These are phyloP conservation scores for Allium sativum DNA, from an alignment of 106 monocot species.

Conservation along the genomic window DNA sequence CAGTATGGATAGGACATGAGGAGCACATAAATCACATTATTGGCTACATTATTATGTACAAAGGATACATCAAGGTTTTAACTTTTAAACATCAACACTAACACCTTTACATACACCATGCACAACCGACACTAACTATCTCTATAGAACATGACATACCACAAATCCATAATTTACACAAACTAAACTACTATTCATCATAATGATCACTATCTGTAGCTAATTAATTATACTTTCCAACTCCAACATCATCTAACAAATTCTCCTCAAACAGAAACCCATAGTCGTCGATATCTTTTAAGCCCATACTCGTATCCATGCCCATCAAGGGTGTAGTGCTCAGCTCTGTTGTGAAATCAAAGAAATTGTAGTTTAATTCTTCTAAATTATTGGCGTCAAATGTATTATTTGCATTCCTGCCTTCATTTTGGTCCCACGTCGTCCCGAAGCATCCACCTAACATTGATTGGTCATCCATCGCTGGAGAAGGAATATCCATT, in stretches of 20 bases:
- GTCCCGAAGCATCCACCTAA: background rate
- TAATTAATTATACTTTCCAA: background rate
- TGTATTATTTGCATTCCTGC: background rate
- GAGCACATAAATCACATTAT: no score
- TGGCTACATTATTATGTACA: background rate
- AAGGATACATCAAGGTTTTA: background rate
- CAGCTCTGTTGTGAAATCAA: slow-evolving; percentile 10
- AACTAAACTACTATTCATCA: background rate
- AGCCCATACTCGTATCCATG: slow-evolving; percentile 4
- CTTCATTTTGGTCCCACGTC: slow-evolving; percentile 3
- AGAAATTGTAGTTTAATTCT: slow-evolving; percentile 9
- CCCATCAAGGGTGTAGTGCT: background rate
- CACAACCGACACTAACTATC: background rate
- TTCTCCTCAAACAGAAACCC: slow-evolving; percentile 8
- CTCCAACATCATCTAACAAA: background rate
- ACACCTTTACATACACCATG: background rate
- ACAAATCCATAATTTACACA: background rate
- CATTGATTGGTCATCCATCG: background rate
- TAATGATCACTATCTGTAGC: background rate
- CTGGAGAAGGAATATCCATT: background rate
- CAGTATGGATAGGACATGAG: no score
- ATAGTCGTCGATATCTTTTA: background rate
- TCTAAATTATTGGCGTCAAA: slow-evolving; percentile 2
- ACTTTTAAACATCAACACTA: background rate
- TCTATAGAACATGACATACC: background rate